Percentiles rank a stretch among this genome's conserved stretches.
Conservation (phyloP, 1,284 basidiomycete species). For the Schizophyllum commune region DNA sequence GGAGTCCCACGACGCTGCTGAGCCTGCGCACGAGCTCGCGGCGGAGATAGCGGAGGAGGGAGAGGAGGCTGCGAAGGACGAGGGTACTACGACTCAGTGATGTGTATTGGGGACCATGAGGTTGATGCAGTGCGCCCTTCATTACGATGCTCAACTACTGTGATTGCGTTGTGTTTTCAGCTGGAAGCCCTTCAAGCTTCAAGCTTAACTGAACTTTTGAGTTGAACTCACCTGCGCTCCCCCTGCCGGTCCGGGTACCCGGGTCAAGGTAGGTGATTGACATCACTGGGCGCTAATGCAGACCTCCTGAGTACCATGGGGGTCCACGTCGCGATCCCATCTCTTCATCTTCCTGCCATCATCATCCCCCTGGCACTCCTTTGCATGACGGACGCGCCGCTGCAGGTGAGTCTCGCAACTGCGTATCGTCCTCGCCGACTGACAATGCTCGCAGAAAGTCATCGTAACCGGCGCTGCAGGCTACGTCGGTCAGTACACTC, state of each 20-base stretch:
- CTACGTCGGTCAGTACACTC: constrained; percentile 60
- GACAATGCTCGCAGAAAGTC: constrained; percentile 42
- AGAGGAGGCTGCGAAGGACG: not conserved
- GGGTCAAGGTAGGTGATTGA: too few relatives aligned
- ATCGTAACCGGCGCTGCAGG: constrained; percentile 80
- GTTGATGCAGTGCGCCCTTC: too few relatives aligned
- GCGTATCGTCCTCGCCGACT: not conserved
- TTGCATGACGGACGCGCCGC: not conserved
- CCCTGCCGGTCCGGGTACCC: too few relatives aligned
- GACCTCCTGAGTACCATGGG: too few relatives aligned
- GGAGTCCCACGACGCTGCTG: not conserved
- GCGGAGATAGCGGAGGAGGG: not conserved
- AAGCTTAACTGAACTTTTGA: too few relatives aligned
- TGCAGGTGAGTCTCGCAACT: not conserved
- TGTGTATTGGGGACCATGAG: too few relatives aligned
- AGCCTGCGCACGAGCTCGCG: not conserved
- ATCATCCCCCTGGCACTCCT: not conserved
- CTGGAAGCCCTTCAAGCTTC: not conserved
- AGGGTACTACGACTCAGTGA: too few relatives aligned
- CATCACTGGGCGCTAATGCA: too few relatives aligned
- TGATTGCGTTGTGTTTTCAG: not conserved
- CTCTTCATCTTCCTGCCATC: not conserved
- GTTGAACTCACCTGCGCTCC: too few relatives aligned
- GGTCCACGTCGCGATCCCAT: too few relatives aligned
- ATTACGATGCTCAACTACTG: too few relatives aligned